These are phyloP conservation scores for Colletotrichum limetticola DNA, from an alignment of 2,329 filamentous ascomycete genomes.

Conservation along the genomic window DNA sequence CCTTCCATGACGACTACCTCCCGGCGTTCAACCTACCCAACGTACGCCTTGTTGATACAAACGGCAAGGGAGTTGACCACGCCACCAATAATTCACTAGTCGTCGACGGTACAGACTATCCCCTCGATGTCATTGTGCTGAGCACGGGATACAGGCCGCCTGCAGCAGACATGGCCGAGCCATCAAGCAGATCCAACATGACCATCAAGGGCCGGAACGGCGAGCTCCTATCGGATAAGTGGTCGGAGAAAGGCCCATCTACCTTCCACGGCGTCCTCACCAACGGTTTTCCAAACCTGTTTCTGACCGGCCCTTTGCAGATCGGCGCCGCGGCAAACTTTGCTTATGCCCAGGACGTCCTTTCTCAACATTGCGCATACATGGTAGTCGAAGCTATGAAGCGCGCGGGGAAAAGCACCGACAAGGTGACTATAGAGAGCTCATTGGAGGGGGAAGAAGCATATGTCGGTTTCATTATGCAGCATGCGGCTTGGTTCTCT, in stretches of 20 bases:
- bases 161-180: slow-evolving; percentile 43
- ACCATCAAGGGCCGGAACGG: slow-evolving; percentile 56
- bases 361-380: slow-evolving; percentile 54
- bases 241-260: slow-evolving; percentile 49
- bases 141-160: slow-evolving; percentile 51
- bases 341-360: slow-evolving; percentile 47
- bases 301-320: slow-evolving; percentile 58
- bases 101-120: slow-evolving; percentile 57
- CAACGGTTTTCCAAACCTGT: slow-evolving; percentile 65
- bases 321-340: slow-evolving; percentile 51
- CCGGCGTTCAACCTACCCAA: slow-evolving; percentile 66
- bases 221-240: slow-evolving; percentile 56
- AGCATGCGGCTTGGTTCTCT: slow-evolving; percentile 51
- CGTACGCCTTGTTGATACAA: slow-evolving; percentile 70
- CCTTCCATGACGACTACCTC: slow-evolving; percentile 70
- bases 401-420: slow-evolving; percentile 34
- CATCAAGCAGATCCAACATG: slow-evolving; percentile 33
- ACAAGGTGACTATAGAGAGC: slow-evolving; percentile 52
- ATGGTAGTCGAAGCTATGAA: slow-evolving; percentile 42
- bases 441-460: slow-evolving; percentile 56
- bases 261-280: slow-evolving; percentile 64
- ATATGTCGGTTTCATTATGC: slow-evolving; percentile 55
- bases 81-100: slow-evolving; percentile 60
- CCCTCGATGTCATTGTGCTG: slow-evolving; percentile 52
- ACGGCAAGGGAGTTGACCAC: slow-evolving; percentile 60